Evolutionary conservation across 2,329 filamentous ascomycete genomes (phyloP), one percentile per base, ranked within the genome.

Genomic region (Exophiala sp.): DNA sequence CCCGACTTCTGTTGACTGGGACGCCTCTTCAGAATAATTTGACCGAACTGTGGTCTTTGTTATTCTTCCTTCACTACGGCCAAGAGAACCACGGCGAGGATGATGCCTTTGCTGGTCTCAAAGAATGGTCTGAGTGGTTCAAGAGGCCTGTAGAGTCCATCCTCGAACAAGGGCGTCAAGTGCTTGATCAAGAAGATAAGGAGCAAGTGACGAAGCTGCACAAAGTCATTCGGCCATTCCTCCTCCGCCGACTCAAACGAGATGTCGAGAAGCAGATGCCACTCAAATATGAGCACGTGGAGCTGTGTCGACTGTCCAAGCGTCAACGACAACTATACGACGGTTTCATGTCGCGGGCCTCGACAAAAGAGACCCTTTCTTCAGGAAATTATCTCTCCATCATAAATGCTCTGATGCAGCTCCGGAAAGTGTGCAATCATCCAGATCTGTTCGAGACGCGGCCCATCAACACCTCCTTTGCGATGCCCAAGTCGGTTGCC

Each of bases 241-340:
- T 98, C 9, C 76, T 98, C 5, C 83, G 93, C 44, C 82, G 93
- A 48, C 73, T 98, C 50, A 98, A 98, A 70, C 86, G 88, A 38
- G 93, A 98, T 64, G 93, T 98, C 4, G 94, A 98, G 71, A 96
- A 97, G 71, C 93, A 98, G 66, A 95, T 98, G 87, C 93, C 94
- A 0, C 90, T 82, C 54, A 98, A 98, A 67, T 95, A 95, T 64
- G 94, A 98, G 67, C 90, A 96, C 63, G 89, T 98, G 16, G 87
- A 97, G 57, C 90, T 95, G 63, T 98, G 93, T 67, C 86, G 91
- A 38, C 75, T 98, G 3, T 97, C 91, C 5, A 96, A 97, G 66
- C 83, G 93, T 19, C 93, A 98, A 65, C 82, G 93, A 37, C 93
- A 95, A 68, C 73, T 98, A 7, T 98, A 98, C 63, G 93, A 98